Evolutionary conservation across 805 yeast species (phyloP), one percentile per base, ranked within the genome.

Genomic region (Danielia reshetovae): DNA sequence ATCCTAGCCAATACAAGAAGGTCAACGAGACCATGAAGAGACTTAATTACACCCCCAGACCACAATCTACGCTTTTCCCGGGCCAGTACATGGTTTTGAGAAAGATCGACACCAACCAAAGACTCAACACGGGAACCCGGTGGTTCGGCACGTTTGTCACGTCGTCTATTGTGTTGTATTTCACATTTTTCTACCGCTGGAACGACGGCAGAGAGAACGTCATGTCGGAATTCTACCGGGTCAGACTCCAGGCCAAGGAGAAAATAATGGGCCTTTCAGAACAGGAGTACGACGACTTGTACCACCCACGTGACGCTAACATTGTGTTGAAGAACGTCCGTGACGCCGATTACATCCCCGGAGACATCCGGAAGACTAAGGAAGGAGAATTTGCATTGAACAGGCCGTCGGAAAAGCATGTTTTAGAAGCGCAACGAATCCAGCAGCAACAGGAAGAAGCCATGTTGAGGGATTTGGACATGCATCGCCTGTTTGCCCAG

Each of bases 151-250:
- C 70, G 25, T 50, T 73, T 7, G 47, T 77, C 21, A 72, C 76
- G 6, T 62, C 67, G 21, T 68, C 74, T 0, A 57, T 81, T 6
- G 58, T 75, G 17, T 53, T 74, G 1, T 81, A 79, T 48, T 77
- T 79, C 15, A 72, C 82, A 2, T 86, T 86, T 54, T 79, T 85
- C 60, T 75, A 80, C 55, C 65, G 87, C 34, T 85, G 95, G 95
- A 85, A 86, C 51, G 93, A 85, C 39, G 88, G 88, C 3, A 74
- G 75, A 43, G 90, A 85, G 38, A 80, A 85, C 49, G 77, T 82
- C 6, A 78, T 85, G 59, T 72, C 86, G 9, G 77, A 73, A 26
- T 77, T 83, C 32, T 78, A 85, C 55, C 59, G 90, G 32, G 55
- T 68, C 17, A 78, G 85, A 43, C 68, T 85, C 27, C 59, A 72